Percentiles rank a stretch among this genome's conserved stretches.
Evolutionary conservation across 495 filamentous ascomycete genomes (phyloP).

Genomic region (Hypoxylon trugodes): DNA sequence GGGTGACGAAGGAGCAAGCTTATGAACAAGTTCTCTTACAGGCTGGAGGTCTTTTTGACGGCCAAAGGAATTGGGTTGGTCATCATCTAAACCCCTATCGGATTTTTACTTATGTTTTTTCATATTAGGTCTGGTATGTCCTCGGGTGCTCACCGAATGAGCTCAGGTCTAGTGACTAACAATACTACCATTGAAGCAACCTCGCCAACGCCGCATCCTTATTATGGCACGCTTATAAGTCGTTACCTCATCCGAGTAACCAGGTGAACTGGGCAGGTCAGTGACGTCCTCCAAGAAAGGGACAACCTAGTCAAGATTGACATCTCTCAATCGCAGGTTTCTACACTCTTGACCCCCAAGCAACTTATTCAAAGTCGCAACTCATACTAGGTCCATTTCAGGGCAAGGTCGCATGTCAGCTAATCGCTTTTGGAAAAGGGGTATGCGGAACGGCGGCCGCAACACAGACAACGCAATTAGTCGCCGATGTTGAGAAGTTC

Average conservation of each 20-base stretch:
- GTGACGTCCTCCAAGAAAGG: constrained; percentile 13
- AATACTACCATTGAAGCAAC: constrained; percentile 67
- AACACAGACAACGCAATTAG: constrained; percentile 70
- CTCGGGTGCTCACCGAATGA: not conserved
- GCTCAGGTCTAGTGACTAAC: constrained; percentile 5
- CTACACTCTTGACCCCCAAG: constrained; percentile 76
- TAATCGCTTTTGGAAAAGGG: constrained; percentile 78
- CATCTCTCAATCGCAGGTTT: constrained; percentile 60
- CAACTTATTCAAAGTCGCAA: constrained; percentile 53
- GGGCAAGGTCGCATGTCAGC: constrained; percentile 88
- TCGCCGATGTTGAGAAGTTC: constrained; percentile 78
- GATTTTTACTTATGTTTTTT: constrained; percentile 7
- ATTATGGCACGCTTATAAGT: constrained; percentile 84
- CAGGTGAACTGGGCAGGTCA: constrained; percentile 86
- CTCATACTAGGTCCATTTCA: constrained; percentile 89
- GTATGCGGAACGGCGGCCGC: constrained; percentile 84
- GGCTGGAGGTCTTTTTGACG: constrained; percentile 73
- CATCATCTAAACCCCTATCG: not conserved
- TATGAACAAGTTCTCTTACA: constrained; percentile 80
- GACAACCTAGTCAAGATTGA: not conserved
- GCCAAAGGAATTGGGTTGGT: constrained; percentile 88
- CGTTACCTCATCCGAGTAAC: constrained; percentile 75
- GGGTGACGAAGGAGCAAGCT: constrained; percentile 74
- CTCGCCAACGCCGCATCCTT: constrained; percentile 84
- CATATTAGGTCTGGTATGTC: constrained; percentile 41